Evolutionary conservation across 371 early-diverging fungal species (phyloP).

Genomic region (Mucor plumbeus): DNA sequence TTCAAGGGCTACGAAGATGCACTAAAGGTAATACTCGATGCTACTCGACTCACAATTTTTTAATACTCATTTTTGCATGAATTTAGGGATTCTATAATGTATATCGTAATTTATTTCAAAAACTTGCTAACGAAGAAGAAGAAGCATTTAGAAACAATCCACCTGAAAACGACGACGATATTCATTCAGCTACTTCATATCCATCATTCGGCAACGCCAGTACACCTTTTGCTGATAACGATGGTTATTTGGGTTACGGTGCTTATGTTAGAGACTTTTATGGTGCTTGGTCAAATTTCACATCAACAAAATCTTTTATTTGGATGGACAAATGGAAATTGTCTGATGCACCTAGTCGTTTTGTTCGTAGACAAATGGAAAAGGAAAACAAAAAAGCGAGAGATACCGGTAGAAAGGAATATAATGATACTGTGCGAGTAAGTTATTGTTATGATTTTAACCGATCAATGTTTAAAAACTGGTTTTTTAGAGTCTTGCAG

Average conservation of each 20-base stretch:
- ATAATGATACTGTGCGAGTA: slow-evolving; percentile 82
- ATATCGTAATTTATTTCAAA: slow-evolving; percentile 79
- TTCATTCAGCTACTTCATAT: slow-evolving; percentile 35
- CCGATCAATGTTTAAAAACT: not conserved
- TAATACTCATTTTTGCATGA: not conserved
- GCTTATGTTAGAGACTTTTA: slow-evolving; percentile 72
- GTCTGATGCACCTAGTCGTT: slow-evolving; percentile 83
- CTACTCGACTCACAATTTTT: no score
- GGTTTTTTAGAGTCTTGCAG: slow-evolving; percentile 47
- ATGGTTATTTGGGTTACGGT: slow-evolving; percentile 41
- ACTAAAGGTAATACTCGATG: slow-evolving; percentile 40
- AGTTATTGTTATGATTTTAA: slow-evolving; percentile 8
- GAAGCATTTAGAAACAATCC: slow-evolving; percentile 59
- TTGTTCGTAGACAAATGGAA: slow-evolving; percentile 85
- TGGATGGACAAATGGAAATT: slow-evolving; percentile 91
- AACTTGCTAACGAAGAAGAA: slow-evolving; percentile 81
- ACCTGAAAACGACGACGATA: slow-evolving; percentile 37
- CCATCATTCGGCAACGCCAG: slow-evolving; percentile 67
- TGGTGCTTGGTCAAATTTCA: slow-evolving; percentile 77
- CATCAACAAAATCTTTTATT: slow-evolving; percentile 80
- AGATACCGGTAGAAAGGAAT: slow-evolving; percentile 83
- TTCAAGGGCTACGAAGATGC: slow-evolving; percentile 72
- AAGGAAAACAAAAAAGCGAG: slow-evolving; percentile 90
- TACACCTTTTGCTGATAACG: slow-evolving; percentile 55
- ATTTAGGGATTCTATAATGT: slow-evolving; percentile 80